Evolutionary conservation across 345 rosid genomes (phyloP).

Genomic region (Cardamine resedifolia): DNA sequence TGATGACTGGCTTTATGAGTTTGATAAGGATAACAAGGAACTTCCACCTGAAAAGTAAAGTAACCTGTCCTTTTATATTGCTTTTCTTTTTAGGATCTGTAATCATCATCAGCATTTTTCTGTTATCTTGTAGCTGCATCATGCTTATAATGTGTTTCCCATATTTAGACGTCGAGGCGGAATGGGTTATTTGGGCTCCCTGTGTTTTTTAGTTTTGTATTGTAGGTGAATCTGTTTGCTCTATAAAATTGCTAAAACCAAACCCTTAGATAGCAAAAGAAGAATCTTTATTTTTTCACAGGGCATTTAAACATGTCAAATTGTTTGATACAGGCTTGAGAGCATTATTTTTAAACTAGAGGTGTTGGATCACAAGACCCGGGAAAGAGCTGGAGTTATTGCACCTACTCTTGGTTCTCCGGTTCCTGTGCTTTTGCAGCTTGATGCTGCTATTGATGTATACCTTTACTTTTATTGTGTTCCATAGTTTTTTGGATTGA

Average conservation of each 20-base stretch:
- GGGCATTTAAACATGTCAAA: background rate
- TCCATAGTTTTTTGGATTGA: conserved; percentile 1
- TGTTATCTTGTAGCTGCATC: conserved; percentile 3
- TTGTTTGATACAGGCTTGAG: conserved; percentile 63
- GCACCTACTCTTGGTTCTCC: conserved; percentile 79
- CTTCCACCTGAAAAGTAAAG: conserved; percentile 70
- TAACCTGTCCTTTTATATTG: background rate
- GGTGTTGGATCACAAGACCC: conserved; percentile 95
- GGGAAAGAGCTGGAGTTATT: conserved; percentile 96
- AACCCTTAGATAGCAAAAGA: background rate
- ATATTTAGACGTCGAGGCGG: background rate
- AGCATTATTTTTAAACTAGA: conserved; percentile 78
- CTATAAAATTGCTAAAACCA: background rate
- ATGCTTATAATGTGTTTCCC: background rate
- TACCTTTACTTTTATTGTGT: conserved; percentile 31
- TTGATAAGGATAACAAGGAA: conserved; percentile 56
- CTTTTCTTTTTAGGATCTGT: background rate
- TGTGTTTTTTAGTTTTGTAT: conserved; percentile 1
- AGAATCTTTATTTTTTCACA: background rate
- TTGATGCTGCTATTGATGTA: conserved; percentile 90
- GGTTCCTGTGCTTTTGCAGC: conserved; percentile 78
- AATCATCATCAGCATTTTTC: background rate
- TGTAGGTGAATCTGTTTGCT: conserved; percentile 3
- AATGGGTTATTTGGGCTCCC: background rate
- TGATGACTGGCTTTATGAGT: conserved; percentile 88